Conservation (phyloP, 768 basidiomycete genomes). For the Sarcodon sp. region DNA sequence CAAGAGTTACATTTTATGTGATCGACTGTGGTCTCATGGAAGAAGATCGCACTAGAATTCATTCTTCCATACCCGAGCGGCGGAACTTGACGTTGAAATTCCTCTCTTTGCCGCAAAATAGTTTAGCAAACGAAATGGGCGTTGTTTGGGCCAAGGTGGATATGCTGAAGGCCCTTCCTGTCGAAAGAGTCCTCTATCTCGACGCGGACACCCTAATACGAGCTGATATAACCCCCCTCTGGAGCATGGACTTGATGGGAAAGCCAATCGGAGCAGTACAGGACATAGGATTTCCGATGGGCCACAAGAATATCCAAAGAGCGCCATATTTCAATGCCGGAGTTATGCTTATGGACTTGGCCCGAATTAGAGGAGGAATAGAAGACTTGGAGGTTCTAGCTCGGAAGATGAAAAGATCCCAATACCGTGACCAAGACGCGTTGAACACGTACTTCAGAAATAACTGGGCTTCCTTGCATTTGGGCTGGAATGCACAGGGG, state of each 20-base stretch:
- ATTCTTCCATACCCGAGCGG: constrained; percentile 17
- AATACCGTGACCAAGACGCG: constrained; percentile 35
- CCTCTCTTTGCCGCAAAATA: constrained; percentile 20
- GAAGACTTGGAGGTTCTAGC: constrained; percentile 15
- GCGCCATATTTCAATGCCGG: constrained; percentile 42
- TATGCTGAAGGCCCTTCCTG: constrained; percentile 29
- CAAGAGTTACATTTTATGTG: constrained; percentile 34
- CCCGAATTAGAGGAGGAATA: constrained; percentile 18
- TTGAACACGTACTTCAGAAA: constrained; percentile 32
- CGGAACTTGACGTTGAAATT: constrained; percentile 29
- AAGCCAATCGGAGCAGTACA: constrained; percentile 28
- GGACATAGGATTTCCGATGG: constrained; percentile 38
- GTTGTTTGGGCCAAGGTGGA: constrained; percentile 39
- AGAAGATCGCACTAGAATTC: constrained; percentile 18
- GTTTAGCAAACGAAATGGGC: constrained; percentile 16
- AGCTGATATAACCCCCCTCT: constrained; percentile 24
- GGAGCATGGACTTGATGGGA: constrained; percentile 30
- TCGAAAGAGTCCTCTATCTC: constrained; percentile 37
- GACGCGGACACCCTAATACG: constrained; percentile 40
- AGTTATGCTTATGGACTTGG: constrained; percentile 37
- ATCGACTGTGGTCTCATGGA: constrained; percentile 30
- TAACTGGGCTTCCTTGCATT: constrained; percentile 26
- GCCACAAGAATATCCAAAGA: constrained; percentile 21
- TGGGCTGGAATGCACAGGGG: constrained; percentile 45
- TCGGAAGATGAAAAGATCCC: constrained; percentile 15